Conservation (phyloP, 2,329 filamentous ascomycete species). For the Nemania sp. region DNA sequence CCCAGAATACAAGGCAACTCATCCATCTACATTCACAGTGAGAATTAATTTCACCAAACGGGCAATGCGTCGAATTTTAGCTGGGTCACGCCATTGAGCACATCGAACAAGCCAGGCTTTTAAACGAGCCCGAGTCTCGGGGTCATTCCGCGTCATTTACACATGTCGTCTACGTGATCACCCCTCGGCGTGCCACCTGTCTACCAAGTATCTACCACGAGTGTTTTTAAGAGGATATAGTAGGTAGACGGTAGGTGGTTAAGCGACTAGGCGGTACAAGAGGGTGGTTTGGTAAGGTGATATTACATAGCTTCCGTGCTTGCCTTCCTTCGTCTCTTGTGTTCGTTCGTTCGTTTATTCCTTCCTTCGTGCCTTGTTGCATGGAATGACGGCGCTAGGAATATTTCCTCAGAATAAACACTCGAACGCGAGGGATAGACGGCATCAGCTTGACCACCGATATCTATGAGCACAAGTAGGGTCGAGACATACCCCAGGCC, state of each 20-base stretch:
- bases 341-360: not conserved
- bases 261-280: slow-evolving; percentile 9
- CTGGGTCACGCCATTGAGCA: no score
- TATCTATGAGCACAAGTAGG: not conserved
- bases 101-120: not conserved
- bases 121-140: not conserved
- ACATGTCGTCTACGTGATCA: slow-evolving; percentile 9
- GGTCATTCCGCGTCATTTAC: not conserved
- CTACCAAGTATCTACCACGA: not conserved
- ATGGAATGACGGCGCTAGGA: not conserved
- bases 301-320: slow-evolving; percentile 14
- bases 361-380: no score
- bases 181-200: not conserved
- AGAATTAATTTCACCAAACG: no score
- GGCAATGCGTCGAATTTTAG: no score
- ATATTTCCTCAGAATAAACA: no score
- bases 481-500: not conserved
- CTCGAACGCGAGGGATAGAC: not conserved
- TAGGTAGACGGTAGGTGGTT: not conserved
- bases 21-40: no score
- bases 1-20: no score
- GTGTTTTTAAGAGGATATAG: not conserved
- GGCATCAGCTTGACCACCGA: not conserved
- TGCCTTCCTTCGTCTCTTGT: not conserved
- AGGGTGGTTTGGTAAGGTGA: slow-evolving; percentile 1